Evolutionary conservation across 345 rosid species (phyloP), one percentile per base, ranked within the genome.

Genomic region (Nasturtium officinale): DNA sequence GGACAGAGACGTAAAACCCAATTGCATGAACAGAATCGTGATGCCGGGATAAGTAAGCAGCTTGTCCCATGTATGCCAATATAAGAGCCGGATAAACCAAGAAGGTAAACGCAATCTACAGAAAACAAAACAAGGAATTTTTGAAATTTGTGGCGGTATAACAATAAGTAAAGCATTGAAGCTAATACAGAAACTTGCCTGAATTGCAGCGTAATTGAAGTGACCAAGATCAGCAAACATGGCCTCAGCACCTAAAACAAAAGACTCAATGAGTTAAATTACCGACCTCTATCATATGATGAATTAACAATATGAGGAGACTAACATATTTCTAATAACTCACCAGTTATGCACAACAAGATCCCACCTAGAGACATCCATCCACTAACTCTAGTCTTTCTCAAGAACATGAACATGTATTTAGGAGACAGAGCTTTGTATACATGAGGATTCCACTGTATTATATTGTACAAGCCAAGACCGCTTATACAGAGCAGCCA

Each of bases 221-320:
- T 96, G 99, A 61, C 99, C 99, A 67, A 96, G 97, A 87, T 96
- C 99, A 78, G 99, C 97, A 84, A 92, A 96, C 99, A 96, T 96
- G 29, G 99, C 99, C 80, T 96, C 99, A 1, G 98, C 90, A 51
- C 99, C 99, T 96, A 89, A 79, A 89, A 61, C 69, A 52, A 48
- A 48, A 72, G 43, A 64, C 69, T 18, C 65, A 23, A 7, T 8
- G 21, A 67, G 60, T 67, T 68, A 28, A 7, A 15, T 6, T 16
- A 59, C 69, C 16, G 9, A 32, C 16, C 29, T 12, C 5, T 35
- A 43, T 43, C 48, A 15, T 26, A 40, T 13, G 40, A n/a, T 0
- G 4, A 25, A 5, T 45, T 33, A 28, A 30, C 46, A 21, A 7
- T 6, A 35, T 29, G 9, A 43, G 48, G 20, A 43, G 20, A 43